phyloP scores from a whole-genome alignment of 2,329 filamentous ascomycete genomes.

The Aspergillus sergii region DNA sequence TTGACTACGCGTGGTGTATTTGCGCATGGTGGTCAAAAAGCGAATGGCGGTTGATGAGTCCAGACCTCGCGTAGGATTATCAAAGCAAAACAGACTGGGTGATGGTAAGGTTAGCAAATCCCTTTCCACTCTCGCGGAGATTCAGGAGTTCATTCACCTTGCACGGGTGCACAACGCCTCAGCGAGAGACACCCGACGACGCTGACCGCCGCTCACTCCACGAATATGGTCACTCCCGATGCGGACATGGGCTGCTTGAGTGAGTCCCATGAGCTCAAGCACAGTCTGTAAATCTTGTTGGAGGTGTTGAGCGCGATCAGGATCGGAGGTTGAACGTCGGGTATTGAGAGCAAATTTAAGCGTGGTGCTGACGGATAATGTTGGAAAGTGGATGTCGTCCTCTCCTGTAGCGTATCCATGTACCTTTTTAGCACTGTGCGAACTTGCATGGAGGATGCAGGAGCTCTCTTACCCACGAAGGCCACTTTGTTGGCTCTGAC shows the following conservation, averaged over 20 bases:
- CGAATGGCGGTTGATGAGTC: constrained; percentile 67
- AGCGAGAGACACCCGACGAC: constrained; percentile 76
- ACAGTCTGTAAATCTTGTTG: neutral
- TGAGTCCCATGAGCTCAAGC: neutral
- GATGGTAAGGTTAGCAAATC: constrained; percentile 50
- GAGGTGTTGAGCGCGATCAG: neutral
- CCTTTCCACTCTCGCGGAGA: neutral
- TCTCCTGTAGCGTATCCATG: neutral
- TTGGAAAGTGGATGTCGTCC: constrained; percentile 43
- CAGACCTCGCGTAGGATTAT: constrained; percentile 54
- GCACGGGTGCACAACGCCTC: constrained; percentile 76
- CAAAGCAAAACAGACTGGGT: constrained; percentile 60
- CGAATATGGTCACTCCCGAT: constrained; percentile 81
- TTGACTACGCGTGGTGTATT: constrained; percentile 73
- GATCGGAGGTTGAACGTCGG: neutral
- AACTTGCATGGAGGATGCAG: neutral
- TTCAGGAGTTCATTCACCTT: neutral
- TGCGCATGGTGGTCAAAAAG: constrained; percentile 67
- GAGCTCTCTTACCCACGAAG: neutral
- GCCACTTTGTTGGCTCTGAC: neutral
- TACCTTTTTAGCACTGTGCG: neutral
- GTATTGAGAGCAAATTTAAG: constrained; percentile 3
- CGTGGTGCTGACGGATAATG: neutral
- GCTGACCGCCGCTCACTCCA: constrained; percentile 74
- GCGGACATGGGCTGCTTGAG: constrained; percentile 59